phyloP scores from a whole-genome alignment of 345 rosid species.

The Heritiera littoralis region DNA sequence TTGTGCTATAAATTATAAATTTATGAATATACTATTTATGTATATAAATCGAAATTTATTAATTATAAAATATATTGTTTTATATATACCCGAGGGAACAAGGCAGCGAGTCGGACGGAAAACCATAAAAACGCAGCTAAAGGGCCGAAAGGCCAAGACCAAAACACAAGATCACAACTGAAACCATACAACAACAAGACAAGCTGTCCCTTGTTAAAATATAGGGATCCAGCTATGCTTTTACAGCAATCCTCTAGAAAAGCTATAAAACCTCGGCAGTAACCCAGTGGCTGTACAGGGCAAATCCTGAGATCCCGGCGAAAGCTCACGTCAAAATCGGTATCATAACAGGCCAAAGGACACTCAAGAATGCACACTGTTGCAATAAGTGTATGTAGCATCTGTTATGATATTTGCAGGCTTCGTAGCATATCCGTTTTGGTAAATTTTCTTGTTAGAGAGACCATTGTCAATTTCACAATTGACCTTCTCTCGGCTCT shows the following conservation, averaged over 20 bases:
- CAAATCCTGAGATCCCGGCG: constrained; percentile 11
- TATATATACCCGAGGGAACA: no score
- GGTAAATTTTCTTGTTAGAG: constrained; percentile 34
- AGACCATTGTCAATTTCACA: constrained; percentile 42
- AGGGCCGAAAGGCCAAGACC: neutral
- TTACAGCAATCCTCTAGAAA: neutral
- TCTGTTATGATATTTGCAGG: constrained; percentile 48
- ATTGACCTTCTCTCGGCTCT: constrained; percentile 37
- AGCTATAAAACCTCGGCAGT: neutral
- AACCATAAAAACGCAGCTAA: neutral
- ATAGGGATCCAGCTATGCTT: neutral
- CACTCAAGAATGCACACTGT: constrained; percentile 59
- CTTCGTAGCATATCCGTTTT: constrained; percentile 49
- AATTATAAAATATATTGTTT: no score
- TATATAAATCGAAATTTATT: no score
- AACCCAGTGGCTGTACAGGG: constrained; percentile 25
- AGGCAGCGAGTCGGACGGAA: no score
- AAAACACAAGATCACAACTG: neutral
- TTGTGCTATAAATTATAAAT: no score
- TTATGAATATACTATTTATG: no score
- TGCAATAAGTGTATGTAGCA: constrained; percentile 55
- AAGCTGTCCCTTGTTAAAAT: neutral
- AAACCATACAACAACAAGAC: neutral
- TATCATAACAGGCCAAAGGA: neutral
- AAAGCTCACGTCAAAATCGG: neutral